These are phyloP conservation scores for Suhomyces taliae DNA, from an alignment of 1,139 yeast species.

Conservation along the genomic window DNA sequence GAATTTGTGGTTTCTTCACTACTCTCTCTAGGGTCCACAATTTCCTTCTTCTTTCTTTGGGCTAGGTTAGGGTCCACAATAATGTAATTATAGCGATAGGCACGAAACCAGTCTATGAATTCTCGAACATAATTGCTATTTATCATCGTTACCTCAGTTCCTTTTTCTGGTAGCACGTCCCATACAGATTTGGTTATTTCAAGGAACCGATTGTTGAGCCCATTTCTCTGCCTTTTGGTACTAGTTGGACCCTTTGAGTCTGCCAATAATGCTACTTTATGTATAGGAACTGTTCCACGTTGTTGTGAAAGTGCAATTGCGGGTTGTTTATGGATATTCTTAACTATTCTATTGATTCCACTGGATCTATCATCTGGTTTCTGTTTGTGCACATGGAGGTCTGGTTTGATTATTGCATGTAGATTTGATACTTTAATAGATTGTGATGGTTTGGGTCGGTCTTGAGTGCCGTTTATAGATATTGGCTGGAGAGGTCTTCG, in stretches of 20 bases:
- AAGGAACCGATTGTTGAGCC: constrained; percentile 6
- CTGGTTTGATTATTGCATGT: background rate
- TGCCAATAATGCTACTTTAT: constrained; percentile 3
- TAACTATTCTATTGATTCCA: background rate
- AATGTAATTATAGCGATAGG: constrained; percentile 21
- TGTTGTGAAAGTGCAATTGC: background rate
- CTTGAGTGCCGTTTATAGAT: background rate
- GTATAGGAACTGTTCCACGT: background rate
- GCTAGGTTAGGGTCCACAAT: constrained; percentile 10
- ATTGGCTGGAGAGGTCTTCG: constrained; percentile 4
- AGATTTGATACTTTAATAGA: background rate
- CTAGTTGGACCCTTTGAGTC: background rate
- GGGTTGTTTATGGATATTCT: background rate
- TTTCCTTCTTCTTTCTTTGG: background rate
- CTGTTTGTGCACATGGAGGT: background rate
- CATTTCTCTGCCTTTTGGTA: constrained; percentile 2
- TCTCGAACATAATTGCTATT: background rate
- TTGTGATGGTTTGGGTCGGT: background rate
- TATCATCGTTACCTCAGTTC: background rate
- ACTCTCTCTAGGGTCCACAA: background rate
- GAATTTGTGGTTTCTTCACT: background rate
- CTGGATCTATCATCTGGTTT: background rate
- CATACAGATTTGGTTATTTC: constrained; percentile 1
- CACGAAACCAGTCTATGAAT: constrained; percentile 24
- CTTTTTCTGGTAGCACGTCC: background rate